phyloP scores from a whole-genome alignment of 441 rosid genomes.

The Arabidopsis hybrid region DNA sequence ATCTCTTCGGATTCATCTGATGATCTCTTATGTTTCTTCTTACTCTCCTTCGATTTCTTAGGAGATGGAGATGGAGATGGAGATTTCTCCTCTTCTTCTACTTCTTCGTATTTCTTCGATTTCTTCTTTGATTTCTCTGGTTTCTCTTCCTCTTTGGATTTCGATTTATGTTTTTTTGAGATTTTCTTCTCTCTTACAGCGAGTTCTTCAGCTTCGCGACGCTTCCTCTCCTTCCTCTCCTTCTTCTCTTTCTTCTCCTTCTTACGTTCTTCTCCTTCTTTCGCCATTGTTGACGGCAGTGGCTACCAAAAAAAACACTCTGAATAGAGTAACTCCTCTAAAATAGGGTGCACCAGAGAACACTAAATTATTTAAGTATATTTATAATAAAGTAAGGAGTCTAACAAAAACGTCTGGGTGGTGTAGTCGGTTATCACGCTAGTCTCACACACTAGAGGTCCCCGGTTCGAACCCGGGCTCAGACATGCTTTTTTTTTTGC shows the following conservation, averaged over 20 bases:
- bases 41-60: constrained; percentile 39
- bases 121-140: constrained; percentile 38
- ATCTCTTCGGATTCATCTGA: constrained; percentile 35
- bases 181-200: constrained; percentile 40
- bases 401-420: constrained; percentile 67
- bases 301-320: not conserved
- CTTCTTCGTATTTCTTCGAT: constrained; percentile 23
- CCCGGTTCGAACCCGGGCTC: constrained; percentile 99
- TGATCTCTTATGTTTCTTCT: constrained; percentile 37
- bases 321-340: too few species aligned
- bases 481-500: constrained; percentile 27
- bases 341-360: too few species aligned
- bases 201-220: constrained; percentile 40
- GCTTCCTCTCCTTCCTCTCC: constrained; percentile 45
- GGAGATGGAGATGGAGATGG: too few species aligned
- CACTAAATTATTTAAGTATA: too few species aligned
- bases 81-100: constrained; percentile 37
- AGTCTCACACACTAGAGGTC: constrained; percentile 99
- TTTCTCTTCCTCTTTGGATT: constrained; percentile 35
- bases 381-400: too few species aligned
- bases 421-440: constrained; percentile 99
- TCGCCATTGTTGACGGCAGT: constrained; percentile 40
- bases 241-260: constrained; percentile 42
- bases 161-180: constrained; percentile 44
- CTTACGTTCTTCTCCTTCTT: constrained; percentile 50